Evolutionary conservation across 2,329 filamentous ascomycete genomes (phyloP).

Genomic region (Aspergillus sp.): DNA sequence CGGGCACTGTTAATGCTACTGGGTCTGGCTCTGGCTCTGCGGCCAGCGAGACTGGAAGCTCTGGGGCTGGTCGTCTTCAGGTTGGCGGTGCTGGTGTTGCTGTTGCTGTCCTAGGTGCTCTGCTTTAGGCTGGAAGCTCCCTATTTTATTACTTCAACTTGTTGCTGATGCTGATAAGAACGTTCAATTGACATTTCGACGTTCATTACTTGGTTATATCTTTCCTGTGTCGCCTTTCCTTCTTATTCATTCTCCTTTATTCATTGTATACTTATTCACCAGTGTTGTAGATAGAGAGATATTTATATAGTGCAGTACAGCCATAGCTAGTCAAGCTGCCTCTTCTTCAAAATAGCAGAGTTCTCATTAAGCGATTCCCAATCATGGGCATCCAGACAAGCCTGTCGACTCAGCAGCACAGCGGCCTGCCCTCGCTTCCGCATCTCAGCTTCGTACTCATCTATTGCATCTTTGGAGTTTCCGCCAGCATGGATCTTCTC

Average conservation of each 20-base stretch:
- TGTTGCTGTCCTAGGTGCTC: background rate
- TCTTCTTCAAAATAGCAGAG: conserved; percentile 29
- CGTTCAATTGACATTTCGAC: too few species aligned
- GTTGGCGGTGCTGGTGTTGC: background rate
- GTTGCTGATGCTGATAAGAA: too few species aligned
- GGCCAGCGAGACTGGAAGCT: background rate
- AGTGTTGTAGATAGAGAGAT: too few species aligned
- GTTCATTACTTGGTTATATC: too few species aligned
- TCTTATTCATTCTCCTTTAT: too few species aligned
- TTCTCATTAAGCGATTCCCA: conserved; percentile 27
- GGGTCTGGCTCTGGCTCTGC: background rate
- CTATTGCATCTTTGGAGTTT: conserved; percentile 17
- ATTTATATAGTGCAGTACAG: too few species aligned
- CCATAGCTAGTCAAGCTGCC: background rate
- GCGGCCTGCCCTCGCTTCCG: conserved; percentile 28
- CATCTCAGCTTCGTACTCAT: conserved; percentile 34
- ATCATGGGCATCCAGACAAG: conserved; percentile 35
- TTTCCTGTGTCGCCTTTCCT: too few species aligned
- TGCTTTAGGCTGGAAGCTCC: too few species aligned
- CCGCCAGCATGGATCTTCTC: conserved; percentile 11
- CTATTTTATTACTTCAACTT: too few species aligned
- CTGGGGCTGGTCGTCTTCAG: background rate
- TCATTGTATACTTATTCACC: too few species aligned
- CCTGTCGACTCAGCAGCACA: conserved; percentile 34
- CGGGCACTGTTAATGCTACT: conserved; percentile 36